Percentiles rank a stretch among this genome's conserved stretches.
Conservation (phyloP, 1,284 basidiomycete species). For the Veloboletus limbatus region DNA sequence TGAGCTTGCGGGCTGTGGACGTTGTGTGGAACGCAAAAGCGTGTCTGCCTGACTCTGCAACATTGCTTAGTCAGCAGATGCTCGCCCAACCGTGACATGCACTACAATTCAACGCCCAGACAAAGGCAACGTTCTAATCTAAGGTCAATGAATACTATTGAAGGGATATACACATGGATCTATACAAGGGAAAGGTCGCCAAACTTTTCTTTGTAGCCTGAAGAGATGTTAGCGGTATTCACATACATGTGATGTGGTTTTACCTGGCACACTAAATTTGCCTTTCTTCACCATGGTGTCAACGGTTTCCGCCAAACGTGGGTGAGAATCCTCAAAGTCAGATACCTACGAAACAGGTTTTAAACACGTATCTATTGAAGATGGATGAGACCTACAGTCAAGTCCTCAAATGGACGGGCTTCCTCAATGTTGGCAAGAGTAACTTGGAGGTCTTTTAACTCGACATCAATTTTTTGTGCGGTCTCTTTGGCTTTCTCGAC, state of each 20-base stretch:
- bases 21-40: slow-evolving; percentile 15
- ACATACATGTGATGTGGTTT: slow-evolving; percentile 19
- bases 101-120: no score
- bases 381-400: slow-evolving; percentile 64
- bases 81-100: no score
- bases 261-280: slow-evolving; percentile 96
- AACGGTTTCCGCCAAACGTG: slow-evolving; percentile 88
- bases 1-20: slow-evolving; percentile 3
- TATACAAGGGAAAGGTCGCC: slow-evolving; percentile 90
- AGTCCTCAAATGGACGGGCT: slow-evolving; percentile 95
- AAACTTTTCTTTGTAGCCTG: slow-evolving; percentile 92
- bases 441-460: slow-evolving; percentile 89
- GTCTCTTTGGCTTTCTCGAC: slow-evolving; percentile 91
- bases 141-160: slow-evolving; percentile 14
- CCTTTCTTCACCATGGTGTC: slow-evolving; percentile 99
- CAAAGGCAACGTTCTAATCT: no score
- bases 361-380: slow-evolving; percentile 1
- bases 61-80: slow-evolving; percentile 23
- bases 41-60: slow-evolving; percentile 3
- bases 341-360: slow-evolving; percentile 53
- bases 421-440: slow-evolving; percentile 98
- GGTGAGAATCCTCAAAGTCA: slow-evolving; percentile 91
- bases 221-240: slow-evolving; percentile 8
- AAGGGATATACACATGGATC: slow-evolving; percentile 30
- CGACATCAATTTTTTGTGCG: slow-evolving; percentile 86